These are phyloP conservation scores for Colletotrichum sp. DNA, from an alignment of 2,329 filamentous ascomycete species.

Conservation along the genomic window DNA sequence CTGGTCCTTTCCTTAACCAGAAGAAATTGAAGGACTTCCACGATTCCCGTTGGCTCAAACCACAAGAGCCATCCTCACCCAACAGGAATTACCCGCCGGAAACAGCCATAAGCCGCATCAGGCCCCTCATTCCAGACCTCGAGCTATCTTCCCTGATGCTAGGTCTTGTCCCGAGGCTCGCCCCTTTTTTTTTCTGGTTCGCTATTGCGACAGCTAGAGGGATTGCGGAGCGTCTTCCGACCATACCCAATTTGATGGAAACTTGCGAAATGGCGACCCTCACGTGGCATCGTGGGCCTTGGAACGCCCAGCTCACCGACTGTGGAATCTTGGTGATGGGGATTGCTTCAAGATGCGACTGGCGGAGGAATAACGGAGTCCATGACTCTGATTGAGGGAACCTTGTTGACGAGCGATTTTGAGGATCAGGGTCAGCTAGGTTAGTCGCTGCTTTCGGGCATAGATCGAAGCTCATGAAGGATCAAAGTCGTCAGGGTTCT, in stretches of 20 bases:
- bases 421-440: background rate
- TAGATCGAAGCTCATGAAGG: background rate
- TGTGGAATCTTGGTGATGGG: background rate
- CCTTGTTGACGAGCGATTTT: background rate
- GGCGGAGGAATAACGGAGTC: background rate
- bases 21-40: background rate
- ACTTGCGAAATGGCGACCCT: conserved; percentile 3
- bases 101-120: background rate
- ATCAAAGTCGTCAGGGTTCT: background rate
- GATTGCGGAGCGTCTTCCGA: background rate
- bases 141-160: background rate
- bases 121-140: background rate
- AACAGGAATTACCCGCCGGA: background rate
- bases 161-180: conserved; percentile 9
- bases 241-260: conserved; percentile 5
- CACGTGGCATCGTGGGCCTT: background rate
- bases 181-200: background rate
- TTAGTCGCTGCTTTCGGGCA: background rate
- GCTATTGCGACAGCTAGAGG: background rate
- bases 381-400: background rate
- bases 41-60: background rate
- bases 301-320: background rate
- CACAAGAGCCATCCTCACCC: background rate
- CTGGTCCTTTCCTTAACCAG: background rate
- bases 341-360: conserved; percentile 5